Percentiles rank a stretch among this genome's conserved stretches.
These are phyloP conservation scores for Penicillium bialowiezense DNA, from an alignment of 495 filamentous ascomycete genomes.

Conservation along the genomic window DNA sequence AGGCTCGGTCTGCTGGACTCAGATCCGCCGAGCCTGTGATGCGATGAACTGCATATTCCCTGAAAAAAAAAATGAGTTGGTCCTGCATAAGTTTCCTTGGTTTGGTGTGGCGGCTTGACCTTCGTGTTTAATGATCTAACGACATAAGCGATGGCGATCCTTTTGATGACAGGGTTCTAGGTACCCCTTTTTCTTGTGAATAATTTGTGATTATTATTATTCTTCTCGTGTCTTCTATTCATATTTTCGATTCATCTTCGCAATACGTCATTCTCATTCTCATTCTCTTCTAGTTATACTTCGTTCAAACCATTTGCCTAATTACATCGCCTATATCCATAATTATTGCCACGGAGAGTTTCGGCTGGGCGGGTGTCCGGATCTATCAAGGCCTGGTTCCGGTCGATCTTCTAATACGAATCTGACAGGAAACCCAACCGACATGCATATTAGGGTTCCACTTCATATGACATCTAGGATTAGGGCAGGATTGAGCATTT, in stretches of 20 bases:
- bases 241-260: neutral
- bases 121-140: conserved; percentile 3
- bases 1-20: neutral
- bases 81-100: conserved; percentile 1
- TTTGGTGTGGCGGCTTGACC: neutral
- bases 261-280: too few relatives aligned
- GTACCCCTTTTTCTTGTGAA: neutral
- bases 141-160: conserved; percentile 1
- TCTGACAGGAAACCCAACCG: conserved; percentile 1
- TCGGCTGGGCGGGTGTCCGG: neutral
- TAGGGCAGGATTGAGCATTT: neutral
- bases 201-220: neutral
- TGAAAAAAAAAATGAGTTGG: neutral
- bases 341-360: neutral
- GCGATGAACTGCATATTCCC: neutral
- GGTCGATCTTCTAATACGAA: conserved; percentile 1
- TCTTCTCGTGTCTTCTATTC: neutral
- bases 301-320: too few relatives aligned
- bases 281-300: too few relatives aligned
- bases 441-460: neutral
- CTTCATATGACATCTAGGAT: conserved; percentile 2
- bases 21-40: neutral
- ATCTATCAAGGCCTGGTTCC: neutral
- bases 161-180: neutral
- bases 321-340: neutral